phyloP scores from a whole-genome alignment of 2,329 filamentous ascomycete species.

The Emergomyces orientalis region DNA sequence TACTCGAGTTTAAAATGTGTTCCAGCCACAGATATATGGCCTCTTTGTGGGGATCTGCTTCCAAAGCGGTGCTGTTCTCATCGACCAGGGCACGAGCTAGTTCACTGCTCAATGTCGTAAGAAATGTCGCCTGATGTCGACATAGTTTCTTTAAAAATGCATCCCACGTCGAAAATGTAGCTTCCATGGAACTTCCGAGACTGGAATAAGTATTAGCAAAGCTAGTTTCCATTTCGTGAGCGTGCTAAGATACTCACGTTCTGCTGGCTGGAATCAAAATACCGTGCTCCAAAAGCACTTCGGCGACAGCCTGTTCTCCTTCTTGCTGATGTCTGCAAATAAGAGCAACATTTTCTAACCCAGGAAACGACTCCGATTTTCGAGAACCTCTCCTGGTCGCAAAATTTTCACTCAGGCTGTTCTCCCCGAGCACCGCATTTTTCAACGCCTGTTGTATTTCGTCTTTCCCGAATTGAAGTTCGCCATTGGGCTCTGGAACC shows the following conservation, averaged over 20 bases:
- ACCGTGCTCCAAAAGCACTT: constrained; percentile 8
- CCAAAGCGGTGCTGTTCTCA: constrained; percentile 14
- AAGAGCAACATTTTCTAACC: constrained; percentile 6
- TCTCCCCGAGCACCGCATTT: neutral
- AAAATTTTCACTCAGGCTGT: neutral
- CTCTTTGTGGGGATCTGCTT: constrained; percentile 31
- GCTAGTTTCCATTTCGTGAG: neutral
- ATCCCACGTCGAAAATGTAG: constrained; percentile 29
- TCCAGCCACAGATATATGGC: constrained; percentile 42
- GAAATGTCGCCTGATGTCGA: constrained; percentile 27
- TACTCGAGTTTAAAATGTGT: constrained; percentile 36
- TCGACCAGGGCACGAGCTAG: constrained; percentile 31
- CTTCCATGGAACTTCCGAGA: constrained; percentile 23
- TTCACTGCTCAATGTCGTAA: constrained; percentile 30
- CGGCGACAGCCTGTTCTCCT: neutral
- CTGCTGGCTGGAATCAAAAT: constrained; percentile 10
- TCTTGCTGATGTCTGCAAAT: constrained; percentile 8
- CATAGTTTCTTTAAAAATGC: constrained; percentile 30
- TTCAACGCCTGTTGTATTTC: constrained; percentile 7
- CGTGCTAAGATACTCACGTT: constrained; percentile 7
- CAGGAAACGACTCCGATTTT: constrained; percentile 1
- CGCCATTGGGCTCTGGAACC: constrained; percentile 5
- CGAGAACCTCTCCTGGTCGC: neutral
- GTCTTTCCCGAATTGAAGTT: constrained; percentile 1
- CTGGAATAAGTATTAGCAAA: constrained; percentile 15